These are phyloP conservation scores for Laguncularia racemosa DNA, from an alignment of 345 rosid genomes.

Conservation along the genomic window DNA sequence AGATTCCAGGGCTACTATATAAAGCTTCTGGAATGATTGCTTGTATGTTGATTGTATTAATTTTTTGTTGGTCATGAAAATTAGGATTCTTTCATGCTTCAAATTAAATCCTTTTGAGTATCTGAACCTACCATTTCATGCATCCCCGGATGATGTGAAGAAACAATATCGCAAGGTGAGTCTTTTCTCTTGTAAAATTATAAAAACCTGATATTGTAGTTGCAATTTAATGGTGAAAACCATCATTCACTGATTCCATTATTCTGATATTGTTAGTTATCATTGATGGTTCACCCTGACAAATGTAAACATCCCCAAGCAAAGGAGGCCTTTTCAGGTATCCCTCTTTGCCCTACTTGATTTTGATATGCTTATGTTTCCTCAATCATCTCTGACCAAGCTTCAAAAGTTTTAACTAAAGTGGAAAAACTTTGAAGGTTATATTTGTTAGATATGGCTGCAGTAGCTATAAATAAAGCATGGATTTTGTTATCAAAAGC, in stretches of 20 bases:
- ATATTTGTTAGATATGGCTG: too few relatives aligned
- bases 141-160: conserved; percentile 69
- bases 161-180: conserved; percentile 92
- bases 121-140: conserved; percentile 62
- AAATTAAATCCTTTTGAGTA: conserved; percentile 93
- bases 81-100: conserved; percentile 95
- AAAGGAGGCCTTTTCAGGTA: conserved; percentile 96
- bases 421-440: too few relatives aligned
- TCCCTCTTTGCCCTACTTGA: conserved; percentile 4
- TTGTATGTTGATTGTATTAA: conserved; percentile 2
- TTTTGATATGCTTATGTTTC: not conserved
- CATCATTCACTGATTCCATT: conserved; percentile 10
- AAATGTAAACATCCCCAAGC: conserved; percentile 99
- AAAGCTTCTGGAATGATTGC: not conserved
- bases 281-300: conserved; percentile 94
- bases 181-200: not conserved
- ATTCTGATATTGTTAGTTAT: conserved; percentile 38
- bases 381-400: not conserved
- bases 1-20: too few relatives aligned
- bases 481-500: not conserved
- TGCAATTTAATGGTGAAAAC: not conserved
- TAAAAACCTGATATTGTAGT: not conserved
- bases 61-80: not conserved
- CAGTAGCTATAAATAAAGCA: not conserved
- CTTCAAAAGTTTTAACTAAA: too few relatives aligned